A percentile compares a stretch with the other conserved stretches of the same genome.
Conservation (phyloP, 352 stramenopile species). For the Globisporangium heterothallicum region DNA sequence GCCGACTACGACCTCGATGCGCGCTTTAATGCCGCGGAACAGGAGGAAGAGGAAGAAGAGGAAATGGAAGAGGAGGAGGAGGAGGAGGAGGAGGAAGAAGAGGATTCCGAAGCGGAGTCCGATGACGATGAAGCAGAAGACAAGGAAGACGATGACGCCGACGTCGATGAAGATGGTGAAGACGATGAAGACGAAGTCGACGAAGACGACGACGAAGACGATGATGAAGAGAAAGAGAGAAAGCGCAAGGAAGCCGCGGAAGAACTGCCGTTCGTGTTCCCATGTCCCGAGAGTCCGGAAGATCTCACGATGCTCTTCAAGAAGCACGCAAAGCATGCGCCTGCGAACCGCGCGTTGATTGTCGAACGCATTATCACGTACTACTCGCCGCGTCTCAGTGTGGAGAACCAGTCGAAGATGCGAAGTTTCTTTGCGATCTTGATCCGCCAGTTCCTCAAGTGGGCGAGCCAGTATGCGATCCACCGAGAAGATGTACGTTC, state of each 20-base stretch:
- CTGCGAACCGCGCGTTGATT: slow-evolving; percentile 75
- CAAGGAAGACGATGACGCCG: slow-evolving; percentile 33
- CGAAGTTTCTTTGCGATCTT: slow-evolving; percentile 96
- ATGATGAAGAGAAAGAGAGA: slow-evolving; percentile 43
- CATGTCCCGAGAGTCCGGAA: slow-evolving; percentile 89
- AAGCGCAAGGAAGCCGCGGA: slow-evolving; percentile 41
- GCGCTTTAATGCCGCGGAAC: slow-evolving; percentile 36
- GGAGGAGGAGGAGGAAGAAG: slow-evolving; percentile 58
- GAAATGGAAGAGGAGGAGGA: slow-evolving; percentile 60
- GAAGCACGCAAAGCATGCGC: slow-evolving; percentile 75
- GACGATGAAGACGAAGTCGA: slow-evolving; percentile 81
- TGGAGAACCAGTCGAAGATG: slow-evolving; percentile 93
- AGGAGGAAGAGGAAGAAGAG: slow-evolving; percentile 52
- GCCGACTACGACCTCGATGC: slow-evolving; percentile 79
- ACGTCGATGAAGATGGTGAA: too few species aligned
- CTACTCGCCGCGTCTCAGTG: slow-evolving; percentile 92
- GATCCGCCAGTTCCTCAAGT: slow-evolving; percentile 90
- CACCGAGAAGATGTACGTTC: slow-evolving; percentile 59
- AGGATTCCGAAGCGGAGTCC: slow-evolving; percentile 40
- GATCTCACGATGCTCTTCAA: slow-evolving; percentile 89
- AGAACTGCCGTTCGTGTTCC: slow-evolving; percentile 94
- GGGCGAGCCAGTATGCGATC: slow-evolving; percentile 69
- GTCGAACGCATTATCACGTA: slow-evolving; percentile 90
- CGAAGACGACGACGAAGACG: slow-evolving; percentile 59
- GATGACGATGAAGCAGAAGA: slow-evolving; percentile 44